Base-by-base conservation (phyloP, 2,329 filamentous ascomycete genomes). In the Monilinia laxa region DNA sequence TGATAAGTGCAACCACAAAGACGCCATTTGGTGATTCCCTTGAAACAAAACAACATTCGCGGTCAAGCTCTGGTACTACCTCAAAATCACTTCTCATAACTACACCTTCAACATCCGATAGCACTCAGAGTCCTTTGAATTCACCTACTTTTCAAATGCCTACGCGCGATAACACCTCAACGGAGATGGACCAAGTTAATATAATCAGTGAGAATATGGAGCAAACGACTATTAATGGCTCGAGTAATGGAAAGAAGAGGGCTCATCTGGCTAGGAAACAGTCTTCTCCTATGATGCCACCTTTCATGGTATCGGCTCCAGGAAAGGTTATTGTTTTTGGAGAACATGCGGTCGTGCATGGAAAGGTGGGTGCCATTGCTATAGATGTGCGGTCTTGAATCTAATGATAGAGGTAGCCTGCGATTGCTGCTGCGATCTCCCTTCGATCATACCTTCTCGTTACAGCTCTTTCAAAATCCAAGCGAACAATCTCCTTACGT, bases 291-390 rank as follows among this genome's bases (percentile, higher is more conserved):
- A 86, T 89, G 86, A 87, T 95, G 80, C 93, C 94, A 54, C 83
- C 93, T 69, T 99, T 99, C 77, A 97, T 99, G 91, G 93, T 98
- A 67, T 98, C 95, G 20, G 94, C 96, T 2, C 95, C 95, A 0
- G 96, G 94, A 70, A 99, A 99, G 78, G 95, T 97, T 76, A 99
- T 99, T 77, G 92, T 98, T 64, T 98, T 94, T 80, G 95, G 95
- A 72, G 95, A 99, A 79, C 95, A 99, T 81, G 91, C 95, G 2
- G 95, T 98, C n/a, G 95, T 99, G 25, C 88, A 99, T 76, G 93
- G 93, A 76, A 98, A 97, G 86, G 90, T 91, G 80, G 66, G 80
- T 73, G 42, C 25, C 35, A 42, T 60, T 52, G 35, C 54, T 28
- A 25, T 16, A 53, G 23, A 23, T 23, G 4, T 52, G 45, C 56